Conservation (phyloP, 306 rosid genomes). For the Cucurbita ficifolia region DNA sequence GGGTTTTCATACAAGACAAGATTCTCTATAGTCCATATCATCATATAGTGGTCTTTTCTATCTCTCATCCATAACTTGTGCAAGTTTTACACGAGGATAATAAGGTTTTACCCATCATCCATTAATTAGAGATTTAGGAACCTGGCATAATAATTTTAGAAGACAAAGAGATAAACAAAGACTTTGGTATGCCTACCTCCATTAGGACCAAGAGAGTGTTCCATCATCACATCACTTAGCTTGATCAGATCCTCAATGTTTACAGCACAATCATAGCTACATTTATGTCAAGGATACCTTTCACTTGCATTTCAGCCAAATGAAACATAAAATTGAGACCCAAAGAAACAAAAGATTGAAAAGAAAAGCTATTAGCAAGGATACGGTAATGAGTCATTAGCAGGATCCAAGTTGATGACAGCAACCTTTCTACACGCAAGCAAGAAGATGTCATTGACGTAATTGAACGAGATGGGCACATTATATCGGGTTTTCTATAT, state of each 20-base stretch:
- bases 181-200: slow-evolving; percentile 39
- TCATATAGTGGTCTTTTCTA: background rate
- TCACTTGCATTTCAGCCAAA: background rate
- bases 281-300: slow-evolving; percentile 20
- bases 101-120: background rate
- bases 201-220: slow-evolving; percentile 88
- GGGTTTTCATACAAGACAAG: slow-evolving; percentile 1
- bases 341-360: background rate
- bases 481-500: background rate
- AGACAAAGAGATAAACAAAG: background rate
- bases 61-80: background rate
- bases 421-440: slow-evolving; percentile 69
- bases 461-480: background rate
- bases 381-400: slow-evolving; percentile 89
- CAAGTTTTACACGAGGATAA: background rate
- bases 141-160: background rate
- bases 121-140: background rate
- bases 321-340: background rate
- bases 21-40: background rate
- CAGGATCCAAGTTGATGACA: slow-evolving; percentile 84
- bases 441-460: background rate
- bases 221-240: slow-evolving; percentile 65
- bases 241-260: slow-evolving; percentile 76
- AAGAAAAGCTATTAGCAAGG: slow-evolving; percentile 12
- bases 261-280: slow-evolving; percentile 71